Conservation (phyloP, 176 grass and related monocot species). For the Aegilops speltoides region DNA sequence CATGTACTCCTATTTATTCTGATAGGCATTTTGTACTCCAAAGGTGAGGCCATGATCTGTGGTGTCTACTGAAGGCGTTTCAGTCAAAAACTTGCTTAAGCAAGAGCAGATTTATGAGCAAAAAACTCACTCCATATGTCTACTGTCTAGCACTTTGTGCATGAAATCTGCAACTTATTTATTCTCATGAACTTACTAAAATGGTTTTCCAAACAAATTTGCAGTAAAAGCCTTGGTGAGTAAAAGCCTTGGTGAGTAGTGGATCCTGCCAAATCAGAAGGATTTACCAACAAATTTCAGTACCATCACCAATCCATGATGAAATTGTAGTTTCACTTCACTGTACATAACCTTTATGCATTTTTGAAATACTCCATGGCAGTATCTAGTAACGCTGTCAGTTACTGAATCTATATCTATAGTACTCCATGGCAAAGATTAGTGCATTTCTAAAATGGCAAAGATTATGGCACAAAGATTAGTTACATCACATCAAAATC, state of each 20-base stretch:
- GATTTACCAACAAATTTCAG: neutral
- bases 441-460: too few relatives aligned
- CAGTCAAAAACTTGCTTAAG: neutral
- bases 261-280: neutral
- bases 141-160: neutral
- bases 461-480: too few relatives aligned
- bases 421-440: too few relatives aligned
- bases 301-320: slow-evolving; percentile 4
- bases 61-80: neutral
- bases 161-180: neutral
- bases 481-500: too few relatives aligned
- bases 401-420: too few relatives aligned
- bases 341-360: too few relatives aligned
- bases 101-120: neutral
- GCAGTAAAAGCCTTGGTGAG: neutral
- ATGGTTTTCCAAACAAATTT: neutral
- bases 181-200: neutral
- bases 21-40: too few relatives aligned
- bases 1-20: too few relatives aligned
- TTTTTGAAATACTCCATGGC: too few relatives aligned
- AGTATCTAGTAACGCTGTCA: too few relatives aligned
- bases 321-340: neutral
- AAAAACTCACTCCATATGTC: neutral
- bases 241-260: slow-evolving; percentile 12
- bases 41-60: too few relatives aligned